A percentile compares a stretch with the other conserved stretches of the same genome.
These are phyloP conservation scores for Setaria italica DNA, from an alignment of 202 grass and related monocot genomes.

Conservation along the genomic window DNA sequence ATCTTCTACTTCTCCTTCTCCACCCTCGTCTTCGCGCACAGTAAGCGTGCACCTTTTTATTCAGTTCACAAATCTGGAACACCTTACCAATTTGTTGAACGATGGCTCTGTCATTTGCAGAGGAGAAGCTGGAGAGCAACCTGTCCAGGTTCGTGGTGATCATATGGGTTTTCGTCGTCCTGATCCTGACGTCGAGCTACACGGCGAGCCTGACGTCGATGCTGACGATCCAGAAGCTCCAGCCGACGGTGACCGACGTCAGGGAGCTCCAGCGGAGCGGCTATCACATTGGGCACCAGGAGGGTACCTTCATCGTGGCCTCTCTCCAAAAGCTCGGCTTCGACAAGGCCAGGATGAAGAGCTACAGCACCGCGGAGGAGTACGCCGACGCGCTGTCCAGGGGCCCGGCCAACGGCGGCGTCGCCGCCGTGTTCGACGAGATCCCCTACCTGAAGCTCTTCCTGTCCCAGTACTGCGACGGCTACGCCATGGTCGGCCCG, in stretches of 20 bases:
- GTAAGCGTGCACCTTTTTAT: slow-evolving; percentile 2
- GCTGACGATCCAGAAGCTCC: slow-evolving; percentile 90
- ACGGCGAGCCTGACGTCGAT: slow-evolving; percentile 95
- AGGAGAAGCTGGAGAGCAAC: slow-evolving; percentile 93
- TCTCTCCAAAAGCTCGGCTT: slow-evolving; percentile 49
- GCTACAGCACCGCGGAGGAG: slow-evolving; percentile 50
- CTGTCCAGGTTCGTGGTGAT: slow-evolving; percentile 73
- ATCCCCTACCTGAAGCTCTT: slow-evolving; percentile 88
- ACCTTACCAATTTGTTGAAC: background rate
- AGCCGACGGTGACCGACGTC: slow-evolving; percentile 66
- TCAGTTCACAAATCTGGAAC: background rate
- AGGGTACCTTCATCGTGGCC: slow-evolving; percentile 60
- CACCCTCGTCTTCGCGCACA: slow-evolving; percentile 86
- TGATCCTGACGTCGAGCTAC: slow-evolving; percentile 95
- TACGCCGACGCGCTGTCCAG: slow-evolving; percentile 66
- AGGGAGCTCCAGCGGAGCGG: slow-evolving; percentile 55
- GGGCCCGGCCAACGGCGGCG: slow-evolving; percentile 63
- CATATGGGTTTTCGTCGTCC: slow-evolving; percentile 90
- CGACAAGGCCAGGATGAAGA: slow-evolving; percentile 42
- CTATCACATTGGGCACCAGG: slow-evolving; percentile 64
- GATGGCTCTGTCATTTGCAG: slow-evolving; percentile 40
- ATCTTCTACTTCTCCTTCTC: slow-evolving; percentile 95
- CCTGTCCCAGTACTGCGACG: slow-evolving; percentile 61
- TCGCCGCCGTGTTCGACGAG: slow-evolving; percentile 81
- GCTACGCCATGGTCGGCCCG: slow-evolving; percentile 59